Percentiles rank a stretch among this genome's conserved stretches.
These are phyloP conservation scores for Panaeolus papilionaceus DNA, from an alignment of 768 basidiomycete species.

Conservation along the genomic window DNA sequence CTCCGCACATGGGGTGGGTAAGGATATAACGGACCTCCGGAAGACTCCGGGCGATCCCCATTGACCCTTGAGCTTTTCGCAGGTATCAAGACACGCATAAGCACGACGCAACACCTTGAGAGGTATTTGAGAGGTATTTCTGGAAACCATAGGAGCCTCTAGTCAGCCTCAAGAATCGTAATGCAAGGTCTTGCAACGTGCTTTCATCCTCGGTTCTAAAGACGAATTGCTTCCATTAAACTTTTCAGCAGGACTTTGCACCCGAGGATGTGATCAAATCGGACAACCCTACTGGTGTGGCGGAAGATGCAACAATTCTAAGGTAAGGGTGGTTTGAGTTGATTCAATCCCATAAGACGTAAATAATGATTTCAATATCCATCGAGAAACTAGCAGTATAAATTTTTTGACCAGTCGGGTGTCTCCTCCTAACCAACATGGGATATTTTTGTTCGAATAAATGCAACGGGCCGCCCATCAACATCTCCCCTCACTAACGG, in stretches of 20 bases:
- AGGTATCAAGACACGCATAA: too few relatives aligned
- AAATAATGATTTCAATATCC: background rate
- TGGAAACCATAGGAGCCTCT: too few relatives aligned
- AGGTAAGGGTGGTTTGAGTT: background rate
- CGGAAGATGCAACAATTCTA: background rate
- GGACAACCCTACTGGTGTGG: background rate
- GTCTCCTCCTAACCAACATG: background rate
- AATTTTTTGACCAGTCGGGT: background rate
- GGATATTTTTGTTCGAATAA: background rate
- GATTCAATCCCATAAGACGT: background rate
- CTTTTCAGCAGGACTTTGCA: background rate
- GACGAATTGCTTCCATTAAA: background rate
- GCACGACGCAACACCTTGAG: too few relatives aligned
- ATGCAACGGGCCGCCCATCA: background rate
- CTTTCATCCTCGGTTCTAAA: background rate
- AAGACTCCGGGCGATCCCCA: background rate
- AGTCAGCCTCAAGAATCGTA: too few relatives aligned
- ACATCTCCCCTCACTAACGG: background rate
- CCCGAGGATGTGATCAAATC: background rate
- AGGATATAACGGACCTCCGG: too few relatives aligned
- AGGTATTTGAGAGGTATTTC: too few relatives aligned
- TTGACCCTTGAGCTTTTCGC: background rate
- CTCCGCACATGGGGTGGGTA: too few relatives aligned
- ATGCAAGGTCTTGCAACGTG: too few relatives aligned
- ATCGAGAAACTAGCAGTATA: background rate